phyloP scores from a whole-genome alignment of 768 basidiomycete genomes.

The Rhizopogon salebrosus region DNA sequence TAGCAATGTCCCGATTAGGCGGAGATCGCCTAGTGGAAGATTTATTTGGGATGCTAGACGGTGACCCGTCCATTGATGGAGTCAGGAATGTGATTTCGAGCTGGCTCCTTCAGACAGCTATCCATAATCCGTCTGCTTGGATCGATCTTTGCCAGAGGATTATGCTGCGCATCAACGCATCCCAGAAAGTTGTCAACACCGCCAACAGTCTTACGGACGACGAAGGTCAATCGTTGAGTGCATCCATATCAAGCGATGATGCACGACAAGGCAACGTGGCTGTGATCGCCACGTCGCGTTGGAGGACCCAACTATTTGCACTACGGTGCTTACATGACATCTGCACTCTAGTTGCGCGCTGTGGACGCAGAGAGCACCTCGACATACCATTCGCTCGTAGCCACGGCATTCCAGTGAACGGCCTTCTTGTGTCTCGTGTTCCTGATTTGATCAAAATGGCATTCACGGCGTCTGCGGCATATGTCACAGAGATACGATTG shows the following conservation, averaged over 20 bases:
- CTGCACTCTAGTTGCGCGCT: slow-evolving; percentile 66
- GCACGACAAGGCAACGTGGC: slow-evolving; percentile 27
- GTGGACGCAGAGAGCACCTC: slow-evolving; percentile 78
- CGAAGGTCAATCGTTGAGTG: slow-evolving; percentile 87
- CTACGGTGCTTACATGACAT: slow-evolving; percentile 89
- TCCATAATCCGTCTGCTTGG: slow-evolving; percentile 94
- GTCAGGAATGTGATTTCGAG: slow-evolving; percentile 89
- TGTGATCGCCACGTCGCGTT: slow-evolving; percentile 65
- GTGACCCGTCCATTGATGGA: slow-evolving; percentile 89
- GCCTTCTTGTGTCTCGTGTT: slow-evolving; percentile 77
- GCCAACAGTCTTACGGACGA: slow-evolving; percentile 69
- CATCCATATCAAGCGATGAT: slow-evolving; percentile 35
- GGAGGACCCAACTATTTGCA: slow-evolving; percentile 96
- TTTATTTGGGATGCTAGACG: slow-evolving; percentile 91
- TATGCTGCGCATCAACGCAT: slow-evolving; percentile 89
- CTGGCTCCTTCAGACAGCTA: slow-evolving; percentile 93
- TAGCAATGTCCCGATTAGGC: slow-evolving; percentile 87
- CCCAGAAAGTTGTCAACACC: slow-evolving; percentile 67
- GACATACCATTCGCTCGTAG: slow-evolving; percentile 67
- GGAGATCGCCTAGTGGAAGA: slow-evolving; percentile 94
- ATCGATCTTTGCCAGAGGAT: slow-evolving; percentile 96
- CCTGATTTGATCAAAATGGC: slow-evolving; percentile 97
- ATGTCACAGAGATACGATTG: slow-evolving; percentile 91
- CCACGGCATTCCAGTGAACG: slow-evolving; percentile 50
- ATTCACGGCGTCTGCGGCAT: slow-evolving; percentile 94